These are phyloP conservation scores for Petunia hybrid DNA, from an alignment of 305 asterid genomes.

Conservation along the genomic window DNA sequence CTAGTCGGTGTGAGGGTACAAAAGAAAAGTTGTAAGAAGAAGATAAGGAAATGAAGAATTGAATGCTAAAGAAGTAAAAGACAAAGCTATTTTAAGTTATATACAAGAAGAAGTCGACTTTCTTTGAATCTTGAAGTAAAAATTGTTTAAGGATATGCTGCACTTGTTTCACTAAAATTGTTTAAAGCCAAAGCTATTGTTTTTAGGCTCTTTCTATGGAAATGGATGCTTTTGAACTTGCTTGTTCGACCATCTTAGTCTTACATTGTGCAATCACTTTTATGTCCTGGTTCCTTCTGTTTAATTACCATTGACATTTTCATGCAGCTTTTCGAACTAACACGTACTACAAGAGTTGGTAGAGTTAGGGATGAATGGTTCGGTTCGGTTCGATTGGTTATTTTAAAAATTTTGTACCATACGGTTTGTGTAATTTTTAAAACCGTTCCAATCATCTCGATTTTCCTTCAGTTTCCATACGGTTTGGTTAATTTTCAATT, in stretches of 20 bases:
- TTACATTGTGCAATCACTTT: constrained; percentile 1
- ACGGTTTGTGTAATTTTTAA: too few relatives aligned
- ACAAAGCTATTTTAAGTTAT: constrained; percentile 39
- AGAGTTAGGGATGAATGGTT: too few relatives aligned
- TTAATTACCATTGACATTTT: constrained; percentile 43
- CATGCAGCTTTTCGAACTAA: constrained; percentile 41
- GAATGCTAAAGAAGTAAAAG: constrained; percentile 42
- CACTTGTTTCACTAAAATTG: constrained; percentile 14
- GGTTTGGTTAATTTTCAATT: too few relatives aligned
- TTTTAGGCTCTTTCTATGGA: constrained; percentile 25
- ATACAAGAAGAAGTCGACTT: not conserved
- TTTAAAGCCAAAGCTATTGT: not conserved
- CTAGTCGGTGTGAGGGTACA: not conserved
- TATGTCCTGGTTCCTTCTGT: not conserved
- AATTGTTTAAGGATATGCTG: not conserved
- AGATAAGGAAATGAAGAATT: constrained; percentile 39
- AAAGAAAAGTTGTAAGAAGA: constrained; percentile 9
- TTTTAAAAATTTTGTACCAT: too few relatives aligned
- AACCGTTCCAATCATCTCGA: too few relatives aligned
- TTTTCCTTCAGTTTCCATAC: too few relatives aligned
- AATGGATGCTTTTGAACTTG: constrained; percentile 16
- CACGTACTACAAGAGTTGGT: not conserved
- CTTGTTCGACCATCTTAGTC: constrained; percentile 28
- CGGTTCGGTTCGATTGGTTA: too few relatives aligned
- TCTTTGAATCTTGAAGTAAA: not conserved